These are phyloP conservation scores for Cladophialophora psammophila DNA, from an alignment of 2,329 filamentous ascomycete species.

Conservation along the genomic window DNA sequence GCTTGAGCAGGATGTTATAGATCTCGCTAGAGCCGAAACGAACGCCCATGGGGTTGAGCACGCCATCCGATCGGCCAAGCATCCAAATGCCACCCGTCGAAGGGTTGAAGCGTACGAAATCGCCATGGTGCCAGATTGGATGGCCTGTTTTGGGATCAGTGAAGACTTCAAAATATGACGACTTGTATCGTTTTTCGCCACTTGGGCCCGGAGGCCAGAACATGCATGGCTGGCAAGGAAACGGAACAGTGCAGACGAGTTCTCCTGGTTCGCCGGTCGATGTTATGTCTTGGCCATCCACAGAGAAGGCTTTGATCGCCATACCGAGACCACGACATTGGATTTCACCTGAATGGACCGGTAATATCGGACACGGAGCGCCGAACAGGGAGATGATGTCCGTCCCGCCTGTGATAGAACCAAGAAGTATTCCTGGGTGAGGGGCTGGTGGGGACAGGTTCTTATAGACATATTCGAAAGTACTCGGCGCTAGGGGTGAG, in stretches of 20 bases:
- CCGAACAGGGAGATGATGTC: constrained; percentile 97
- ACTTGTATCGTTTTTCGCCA: constrained; percentile 77
- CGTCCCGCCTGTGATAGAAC: constrained; percentile 92
- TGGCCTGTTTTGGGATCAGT: constrained; percentile 46
- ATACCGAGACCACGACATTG: constrained; percentile 81
- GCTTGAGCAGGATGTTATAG: constrained; percentile 88
- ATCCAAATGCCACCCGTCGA: constrained; percentile 81
- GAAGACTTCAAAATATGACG: constrained; percentile 89
- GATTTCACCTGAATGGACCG: constrained; percentile 76
- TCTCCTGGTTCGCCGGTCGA: constrained; percentile 77
- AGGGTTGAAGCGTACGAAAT: constrained; percentile 79
- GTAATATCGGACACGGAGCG: constrained; percentile 77
- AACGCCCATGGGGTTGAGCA: constrained; percentile 90
- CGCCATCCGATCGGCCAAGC: constrained; percentile 90
- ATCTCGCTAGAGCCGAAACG: constrained; percentile 94
- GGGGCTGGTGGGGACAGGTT: constrained; percentile 62
- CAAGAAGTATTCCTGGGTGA: constrained; percentile 80
- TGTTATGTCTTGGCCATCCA: constrained; percentile 64
- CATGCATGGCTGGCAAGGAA: constrained; percentile 87
- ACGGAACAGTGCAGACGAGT: constrained; percentile 83
- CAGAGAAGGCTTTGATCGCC: constrained; percentile 69
- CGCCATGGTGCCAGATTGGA: constrained; percentile 86
- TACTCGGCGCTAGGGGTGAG: constrained; percentile 88
- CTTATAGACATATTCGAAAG: constrained; percentile 86
- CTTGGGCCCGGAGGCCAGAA: constrained; percentile 76